Base-by-base conservation (phyloP, 768 basidiomycete genomes). In the Harrya chromipes region DNA sequence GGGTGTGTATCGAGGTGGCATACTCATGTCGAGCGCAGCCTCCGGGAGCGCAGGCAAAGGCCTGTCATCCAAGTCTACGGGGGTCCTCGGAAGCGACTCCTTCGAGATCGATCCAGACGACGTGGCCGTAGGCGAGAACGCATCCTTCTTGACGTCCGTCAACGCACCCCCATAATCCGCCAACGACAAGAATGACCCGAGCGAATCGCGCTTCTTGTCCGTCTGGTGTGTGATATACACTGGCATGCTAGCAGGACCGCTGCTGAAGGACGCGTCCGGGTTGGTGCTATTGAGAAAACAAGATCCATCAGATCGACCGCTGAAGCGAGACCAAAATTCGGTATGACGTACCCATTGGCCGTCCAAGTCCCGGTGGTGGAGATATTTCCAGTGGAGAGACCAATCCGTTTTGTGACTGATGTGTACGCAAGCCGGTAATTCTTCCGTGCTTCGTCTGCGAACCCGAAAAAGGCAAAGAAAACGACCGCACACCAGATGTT, bases 391-490 rank as follows among this genome's bases (percentile, higher is more conserved):
- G 62, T 66, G n/a, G 66, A 66, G 34, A 63, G 47, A 46, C 69
- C 72, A 43, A 66, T 63, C 33, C 59, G 56, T 50, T 63, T 67
- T 34, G 73, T 68, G 21, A 79, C 69, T 2, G 71, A 69, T 26
- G 48, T 37, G 52, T 74, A 64, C 0, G 70, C 72, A 7, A 62
- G 60, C 12, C 74, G 71, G 60, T 86, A 87, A 51, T 84, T 73
- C 58, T 69, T 76, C 58, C 69, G 71, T 21, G 85, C 83, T 65
- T 87, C 85, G 34, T 83, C 82, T 4, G 81, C 81, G 42, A 85
- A 80, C 0, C 84, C 85, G 58, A 88, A 87, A 73, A 83, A 85
- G 14, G 63, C 70, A 60, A 87, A 87, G 71, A 87, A 86, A 38
- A 80, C n/a, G 49, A 84, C 57, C 5, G 82, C 78, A 52, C 76